Conservation (phyloP, 306 rosid genomes). For the Carpinus viminea region DNA sequence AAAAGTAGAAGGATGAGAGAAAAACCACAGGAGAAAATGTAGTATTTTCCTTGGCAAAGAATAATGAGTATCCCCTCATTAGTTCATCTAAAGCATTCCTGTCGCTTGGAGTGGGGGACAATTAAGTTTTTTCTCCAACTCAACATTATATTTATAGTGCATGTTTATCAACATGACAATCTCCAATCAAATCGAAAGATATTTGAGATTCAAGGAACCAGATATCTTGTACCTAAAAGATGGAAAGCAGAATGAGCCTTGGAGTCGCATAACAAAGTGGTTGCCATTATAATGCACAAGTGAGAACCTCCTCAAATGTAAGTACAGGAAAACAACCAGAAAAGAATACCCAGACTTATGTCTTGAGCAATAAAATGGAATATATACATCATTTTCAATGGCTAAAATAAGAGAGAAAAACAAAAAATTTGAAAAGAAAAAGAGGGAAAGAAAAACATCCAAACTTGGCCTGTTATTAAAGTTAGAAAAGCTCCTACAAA, state of each 20-base stretch:
- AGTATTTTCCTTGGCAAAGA: too few relatives aligned
- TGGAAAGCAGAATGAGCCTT: conserved; percentile 1
- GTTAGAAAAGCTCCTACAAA: conserved; percentile 62
- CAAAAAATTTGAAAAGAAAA: conserved; percentile 17
- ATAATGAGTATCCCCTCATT: not conserved
- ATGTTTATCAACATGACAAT: not conserved
- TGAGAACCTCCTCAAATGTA: conserved; percentile 24
- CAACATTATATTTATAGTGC: too few relatives aligned
- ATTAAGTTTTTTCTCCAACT: too few relatives aligned
- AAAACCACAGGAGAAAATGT: too few relatives aligned
- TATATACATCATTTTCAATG: conserved; percentile 69
- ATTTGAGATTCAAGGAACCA: conserved; percentile 9
- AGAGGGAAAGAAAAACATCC: conserved; percentile 29
- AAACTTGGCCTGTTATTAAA: conserved; percentile 49
- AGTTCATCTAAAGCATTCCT: not conserved
- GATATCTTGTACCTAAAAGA: too few relatives aligned
- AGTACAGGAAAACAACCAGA: conserved; percentile 38
- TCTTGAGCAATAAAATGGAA: conserved; percentile 64
- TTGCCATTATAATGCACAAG: conserved; percentile 10
- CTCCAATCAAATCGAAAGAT: not conserved
- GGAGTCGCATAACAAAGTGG: not conserved
- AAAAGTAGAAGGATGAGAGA: too few relatives aligned
- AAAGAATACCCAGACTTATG: conserved; percentile 67
- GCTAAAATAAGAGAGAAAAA: conserved; percentile 24
- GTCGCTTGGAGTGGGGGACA: too few relatives aligned